These are phyloP conservation scores for Paragyromitra xinjiangensis DNA, from an alignment of 495 filamentous ascomycete species.

Conservation along the genomic window DNA sequence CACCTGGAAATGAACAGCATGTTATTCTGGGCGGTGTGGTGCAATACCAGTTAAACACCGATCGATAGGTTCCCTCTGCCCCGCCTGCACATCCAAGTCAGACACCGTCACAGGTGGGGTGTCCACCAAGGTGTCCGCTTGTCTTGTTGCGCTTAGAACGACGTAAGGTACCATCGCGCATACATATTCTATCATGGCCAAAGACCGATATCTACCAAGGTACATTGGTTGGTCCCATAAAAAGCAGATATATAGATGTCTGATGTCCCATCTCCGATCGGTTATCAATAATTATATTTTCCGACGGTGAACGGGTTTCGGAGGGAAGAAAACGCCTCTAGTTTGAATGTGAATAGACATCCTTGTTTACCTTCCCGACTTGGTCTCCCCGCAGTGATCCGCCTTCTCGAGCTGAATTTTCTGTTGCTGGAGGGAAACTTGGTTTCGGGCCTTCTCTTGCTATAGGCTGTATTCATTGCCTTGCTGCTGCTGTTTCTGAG, in stretches of 20 bases:
- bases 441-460: not conserved
- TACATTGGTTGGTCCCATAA: not conserved
- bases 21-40: not conserved
- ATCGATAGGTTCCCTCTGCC: not conserved
- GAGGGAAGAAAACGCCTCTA: not conserved
- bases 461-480: slow-evolving; percentile 1
- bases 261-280: not conserved
- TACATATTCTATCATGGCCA: not conserved
- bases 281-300: slow-evolving; percentile 2
- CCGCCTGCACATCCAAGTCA: too few species aligned
- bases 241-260: slow-evolving; percentile 1
- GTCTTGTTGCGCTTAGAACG: slow-evolving; percentile 8
- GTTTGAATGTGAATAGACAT: slow-evolving; percentile 15
- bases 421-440: not conserved
- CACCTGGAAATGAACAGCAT: not conserved
- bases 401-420: not conserved
- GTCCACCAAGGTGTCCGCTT: slow-evolving; percentile 39
- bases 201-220: slow-evolving; percentile 4
- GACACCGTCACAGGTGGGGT: not conserved
- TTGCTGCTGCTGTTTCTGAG: not conserved
- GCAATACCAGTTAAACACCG: not conserved
- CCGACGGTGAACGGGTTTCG: not conserved
- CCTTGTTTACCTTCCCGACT: slow-evolving; percentile 32
- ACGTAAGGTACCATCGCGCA: slow-evolving; percentile 24
- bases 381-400: slow-evolving; percentile 18